Conservation (phyloP, 345 rosid species). For the Citrus hindsii region DNA sequence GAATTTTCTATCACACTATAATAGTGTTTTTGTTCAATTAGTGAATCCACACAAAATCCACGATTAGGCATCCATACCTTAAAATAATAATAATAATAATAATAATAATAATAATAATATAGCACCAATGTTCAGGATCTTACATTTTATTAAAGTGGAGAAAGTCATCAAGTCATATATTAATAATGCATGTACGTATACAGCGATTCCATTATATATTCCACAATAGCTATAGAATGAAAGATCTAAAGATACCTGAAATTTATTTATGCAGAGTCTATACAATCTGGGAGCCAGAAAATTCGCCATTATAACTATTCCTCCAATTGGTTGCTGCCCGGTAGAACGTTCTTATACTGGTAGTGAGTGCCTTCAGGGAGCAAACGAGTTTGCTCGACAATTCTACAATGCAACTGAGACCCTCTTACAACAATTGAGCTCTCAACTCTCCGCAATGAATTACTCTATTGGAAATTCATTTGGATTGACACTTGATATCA, state of each 20-base stretch:
- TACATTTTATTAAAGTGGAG: no score
- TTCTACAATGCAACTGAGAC: neutral
- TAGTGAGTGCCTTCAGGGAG: constrained; percentile 14
- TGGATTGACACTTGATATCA: constrained; percentile 12
- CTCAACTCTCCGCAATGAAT: constrained; percentile 11
- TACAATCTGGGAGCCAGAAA: constrained; percentile 39
- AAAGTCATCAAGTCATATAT: no score
- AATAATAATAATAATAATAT: no score
- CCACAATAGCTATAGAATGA: neutral
- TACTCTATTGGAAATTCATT: constrained; percentile 35
- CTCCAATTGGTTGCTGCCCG: constrained; percentile 44
- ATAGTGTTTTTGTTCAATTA: no score
- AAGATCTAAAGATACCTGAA: neutral
- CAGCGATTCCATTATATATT: no score
- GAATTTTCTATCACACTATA: no score
- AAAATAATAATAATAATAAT: no score
- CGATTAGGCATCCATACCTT: no score
- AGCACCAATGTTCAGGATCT: no score
- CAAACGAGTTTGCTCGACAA: constrained; percentile 22
- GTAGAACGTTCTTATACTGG: neutral
- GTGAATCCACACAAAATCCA: no score
- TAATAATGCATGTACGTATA: no score
- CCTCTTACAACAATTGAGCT: constrained; percentile 6
- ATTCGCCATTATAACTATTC: constrained; percentile 32
- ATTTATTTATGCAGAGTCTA: constrained; percentile 25